Base-by-base conservation (phyloP, 352 stramenopile genomes). In the Phytophthora quininea region DNA sequence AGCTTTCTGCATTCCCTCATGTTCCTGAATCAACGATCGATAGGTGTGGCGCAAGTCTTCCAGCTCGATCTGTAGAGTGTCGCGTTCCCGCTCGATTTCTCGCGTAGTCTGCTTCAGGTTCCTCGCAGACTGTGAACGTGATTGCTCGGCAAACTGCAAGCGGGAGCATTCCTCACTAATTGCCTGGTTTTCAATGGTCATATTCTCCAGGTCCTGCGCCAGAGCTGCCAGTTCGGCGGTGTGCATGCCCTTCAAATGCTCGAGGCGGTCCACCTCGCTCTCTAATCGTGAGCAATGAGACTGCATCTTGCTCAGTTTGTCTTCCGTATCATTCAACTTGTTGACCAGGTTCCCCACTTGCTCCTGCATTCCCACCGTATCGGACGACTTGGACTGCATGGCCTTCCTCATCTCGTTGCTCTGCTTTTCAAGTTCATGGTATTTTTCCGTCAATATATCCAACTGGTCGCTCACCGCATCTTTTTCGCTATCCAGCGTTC, bases 171-270 rank as follows among this genome's bases (percentile, higher is more conserved):
- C 88, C 64, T 93, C 86, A 50, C 80, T 92, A n/a, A 96, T 75
- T 29, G 82, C 82, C 56, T 96, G 88, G 51, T 96, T 96, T 43
- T 96, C 88, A 24, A 94, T 72, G 9, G 86, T 96, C 88, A 96
- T 96, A 60, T 96, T 93, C 54, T 96, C 86, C 37, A 96, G 66
- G 55, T 96, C 88, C 66, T 93, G 86, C 9, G 76, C 67, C 1
- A 96, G 75, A 32, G 88, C 88, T 2, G 74, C 64, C 37, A 88
- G 61, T 55, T 96, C 88, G 0, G 75, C 84, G 42, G 82, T 83
- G 58, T 80, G 75, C 75, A 94, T 84, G 3, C 78, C 84, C 52
- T 92, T 89, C 6, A 82, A 54, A 50, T 91, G 82, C 33, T 87
- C 79, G 7, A 89, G 51, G 27, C 52, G 72, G 42, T 90, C 77